Base-by-base conservation (phyloP, 352 stramenopile species). In the Globisporangium paroecandrum region DNA sequence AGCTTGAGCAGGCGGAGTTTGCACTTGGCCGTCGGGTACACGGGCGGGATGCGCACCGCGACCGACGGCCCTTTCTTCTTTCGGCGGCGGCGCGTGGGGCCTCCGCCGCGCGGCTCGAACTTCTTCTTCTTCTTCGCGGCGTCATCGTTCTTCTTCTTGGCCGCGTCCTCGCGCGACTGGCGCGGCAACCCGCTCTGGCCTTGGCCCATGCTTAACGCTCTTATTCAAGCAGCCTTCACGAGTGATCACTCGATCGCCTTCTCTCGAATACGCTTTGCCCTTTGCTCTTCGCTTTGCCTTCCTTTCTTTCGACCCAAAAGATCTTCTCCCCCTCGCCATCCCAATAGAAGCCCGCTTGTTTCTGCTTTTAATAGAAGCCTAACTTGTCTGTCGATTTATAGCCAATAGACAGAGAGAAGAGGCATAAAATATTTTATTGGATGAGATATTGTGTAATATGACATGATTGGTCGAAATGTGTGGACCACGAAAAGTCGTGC, bases 1-100 rank as follows among this genome's bases (percentile, higher is more conserved):
- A 99, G 84, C 82, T 99, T 99, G 66, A 99, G 89, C 77, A 99
- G 77, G 10, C 98, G 93, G 43, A 99, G 86, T 81, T 99, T 99
- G 86, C 98, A 99, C 76, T 99, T 99, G 8, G 95, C 94, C 32
- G 93, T 99, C 25, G 98, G 98, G 60, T 97, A 98, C 59, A 99
- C 96, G 71, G 81, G 76, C 58, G 93, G 91, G 70, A 97, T 97
- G 46, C 90, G 87, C 53, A 97, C 90, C 1, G 91, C 91, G 22
- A 87, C 90, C 20, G 91, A 79, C 7, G 92, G 86, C 0, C 91
- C 93, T 86, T 97, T 98, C 87, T 97, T 98, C 87, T 97, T 97
- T 64, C 90, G 93, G 69, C 90, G 90, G 60, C 85, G 90, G 41
- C 90, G 91, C 69, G 88, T 97, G 76, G 95, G 89, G 57, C 80